Conservation (phyloP, 2,329 filamentous ascomycete species). For the Colletotrichum karsti region DNA sequence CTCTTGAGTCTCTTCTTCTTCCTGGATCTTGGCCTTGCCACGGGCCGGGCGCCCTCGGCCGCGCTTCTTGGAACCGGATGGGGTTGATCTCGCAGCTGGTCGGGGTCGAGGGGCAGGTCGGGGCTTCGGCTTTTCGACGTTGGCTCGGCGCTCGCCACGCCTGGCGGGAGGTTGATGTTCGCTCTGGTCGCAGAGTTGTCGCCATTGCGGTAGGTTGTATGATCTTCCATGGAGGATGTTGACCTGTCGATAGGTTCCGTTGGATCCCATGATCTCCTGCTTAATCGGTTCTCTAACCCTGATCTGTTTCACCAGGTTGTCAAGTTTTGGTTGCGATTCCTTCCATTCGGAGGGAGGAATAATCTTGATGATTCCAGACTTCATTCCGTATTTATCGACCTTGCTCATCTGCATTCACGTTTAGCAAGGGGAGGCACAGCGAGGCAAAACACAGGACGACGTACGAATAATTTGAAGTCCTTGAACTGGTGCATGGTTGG, state of each 20-base stretch:
- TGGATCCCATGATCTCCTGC: conserved; percentile 96
- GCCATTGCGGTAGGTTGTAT: conserved; percentile 98
- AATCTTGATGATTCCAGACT: conserved; percentile 95
- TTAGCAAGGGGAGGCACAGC: conserved; percentile 34
- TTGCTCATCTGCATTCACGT: conserved; percentile 69
- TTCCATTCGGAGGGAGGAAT: conserved; percentile 95
- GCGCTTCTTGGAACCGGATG: conserved; percentile 47
- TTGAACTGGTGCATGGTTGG: conserved; percentile 95
- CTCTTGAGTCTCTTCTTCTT: conserved; percentile 43
- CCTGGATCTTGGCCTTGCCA: conserved; percentile 44
- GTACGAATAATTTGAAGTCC: conserved; percentile 90
- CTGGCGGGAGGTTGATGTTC: conserved; percentile 95
- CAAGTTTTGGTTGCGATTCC: conserved; percentile 78
- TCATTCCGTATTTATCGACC: conserved; percentile 95
- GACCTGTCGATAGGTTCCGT: conserved; percentile 94
- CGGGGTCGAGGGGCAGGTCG: conserved; percentile 44
- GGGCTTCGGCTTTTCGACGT: conserved; percentile 60
- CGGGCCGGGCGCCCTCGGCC: conserved; percentile 49
- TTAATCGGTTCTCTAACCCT: conserved; percentile 97
- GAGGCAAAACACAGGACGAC: conserved; percentile 37
- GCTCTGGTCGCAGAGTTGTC: conserved; percentile 89
- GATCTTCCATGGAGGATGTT: conserved; percentile 96
- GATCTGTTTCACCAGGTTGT: conserved; percentile 89
- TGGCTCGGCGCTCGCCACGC: conserved; percentile 81
- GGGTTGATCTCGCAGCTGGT: conserved; percentile 31